Conservation (phyloP, 305 asterid species). For the Ajuga reptans region DNA sequence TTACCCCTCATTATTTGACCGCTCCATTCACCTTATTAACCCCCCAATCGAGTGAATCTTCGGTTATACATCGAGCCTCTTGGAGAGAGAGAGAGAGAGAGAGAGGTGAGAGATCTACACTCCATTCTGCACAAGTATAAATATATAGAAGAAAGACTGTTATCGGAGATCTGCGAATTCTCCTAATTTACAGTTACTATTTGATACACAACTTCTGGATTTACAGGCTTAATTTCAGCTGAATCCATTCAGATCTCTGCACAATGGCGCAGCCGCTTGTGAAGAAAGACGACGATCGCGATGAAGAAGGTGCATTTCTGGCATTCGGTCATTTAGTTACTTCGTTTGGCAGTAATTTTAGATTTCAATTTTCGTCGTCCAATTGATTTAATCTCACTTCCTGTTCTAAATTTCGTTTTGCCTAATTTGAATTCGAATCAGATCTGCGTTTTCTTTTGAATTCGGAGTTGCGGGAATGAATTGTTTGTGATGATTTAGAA, state of each 20-base stretch:
- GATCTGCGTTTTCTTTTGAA: slow-evolving; percentile 22
- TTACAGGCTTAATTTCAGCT: slow-evolving; percentile 9
- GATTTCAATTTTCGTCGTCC: slow-evolving; percentile 7
- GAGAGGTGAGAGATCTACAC: slow-evolving; percentile 21
- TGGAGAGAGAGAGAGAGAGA: slow-evolving; percentile 2
- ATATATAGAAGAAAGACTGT: neutral
- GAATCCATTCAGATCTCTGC: slow-evolving; percentile 26
- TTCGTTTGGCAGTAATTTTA: neutral
- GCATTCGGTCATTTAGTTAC: neutral
- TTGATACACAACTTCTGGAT: neutral
- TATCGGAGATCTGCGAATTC: slow-evolving; percentile 26
- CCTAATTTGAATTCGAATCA: slow-evolving; percentile 12
- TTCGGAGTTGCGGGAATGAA: slow-evolving; percentile 4
- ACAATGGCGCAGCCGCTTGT: slow-evolving; percentile 78
- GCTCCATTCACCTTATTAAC: slow-evolving; percentile 1
- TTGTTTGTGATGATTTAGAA: neutral
- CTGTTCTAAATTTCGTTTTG: slow-evolving; percentile 7
- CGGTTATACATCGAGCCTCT: slow-evolving; percentile 19
- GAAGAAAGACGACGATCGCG: slow-evolving; percentile 97
- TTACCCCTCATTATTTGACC: slow-evolving; percentile 19
- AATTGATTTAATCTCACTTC: slow-evolving; percentile 3
- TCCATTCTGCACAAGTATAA: slow-evolving; percentile 20
- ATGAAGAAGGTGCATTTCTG: slow-evolving; percentile 63
- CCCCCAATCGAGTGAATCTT: slow-evolving; percentile 14
- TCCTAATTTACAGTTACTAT: neutral